Conservation (phyloP, 495 filamentous ascomycete genomes). For the Bryoglossum gracile region DNA sequence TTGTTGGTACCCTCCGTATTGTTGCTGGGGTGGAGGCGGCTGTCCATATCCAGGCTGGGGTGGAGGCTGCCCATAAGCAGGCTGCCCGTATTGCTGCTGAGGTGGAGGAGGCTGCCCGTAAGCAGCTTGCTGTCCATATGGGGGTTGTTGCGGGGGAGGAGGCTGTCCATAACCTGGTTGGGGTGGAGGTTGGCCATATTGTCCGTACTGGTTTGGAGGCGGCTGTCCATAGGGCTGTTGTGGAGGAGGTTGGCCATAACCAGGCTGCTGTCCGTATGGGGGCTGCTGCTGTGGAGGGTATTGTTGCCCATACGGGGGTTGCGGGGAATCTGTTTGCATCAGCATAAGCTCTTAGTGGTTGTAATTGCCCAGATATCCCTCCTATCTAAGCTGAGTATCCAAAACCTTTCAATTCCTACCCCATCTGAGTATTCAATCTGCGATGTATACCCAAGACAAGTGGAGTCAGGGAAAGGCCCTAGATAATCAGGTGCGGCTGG, state of each 20-base stretch:
- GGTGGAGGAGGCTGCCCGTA: slow-evolving; percentile 19
- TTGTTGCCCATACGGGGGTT: slow-evolving; percentile 12
- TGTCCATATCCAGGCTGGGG: slow-evolving; percentile 19
- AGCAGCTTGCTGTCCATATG: slow-evolving; percentile 4
- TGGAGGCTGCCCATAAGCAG: slow-evolving; percentile 18
- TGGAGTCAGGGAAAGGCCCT: too few relatives aligned
- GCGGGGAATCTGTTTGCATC: slow-evolving; percentile 17
- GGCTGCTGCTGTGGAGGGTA: slow-evolving; percentile 14
- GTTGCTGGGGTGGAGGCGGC: slow-evolving; percentile 35
- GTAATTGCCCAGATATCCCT: too few relatives aligned
- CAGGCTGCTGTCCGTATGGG: slow-evolving; percentile 13
- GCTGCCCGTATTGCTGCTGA: slow-evolving; percentile 7
- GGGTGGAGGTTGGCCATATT: slow-evolving; percentile 11
- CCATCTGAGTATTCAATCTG: too few relatives aligned
- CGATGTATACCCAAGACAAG: too few relatives aligned
- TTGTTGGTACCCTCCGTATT: slow-evolving; percentile 36
- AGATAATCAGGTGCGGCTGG: too few relatives aligned
- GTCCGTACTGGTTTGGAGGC: background rate
- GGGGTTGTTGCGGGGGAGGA: slow-evolving; percentile 8
- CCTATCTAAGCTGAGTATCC: background rate
- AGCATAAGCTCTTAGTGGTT: background rate
- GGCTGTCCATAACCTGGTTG: slow-evolving; percentile 15
- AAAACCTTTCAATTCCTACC: too few relatives aligned
- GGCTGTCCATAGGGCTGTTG: slow-evolving; percentile 12
- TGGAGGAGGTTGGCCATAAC: background rate